Conservation (phyloP, 2,329 filamentous ascomycete species). For the Bipolaris cookei region DNA sequence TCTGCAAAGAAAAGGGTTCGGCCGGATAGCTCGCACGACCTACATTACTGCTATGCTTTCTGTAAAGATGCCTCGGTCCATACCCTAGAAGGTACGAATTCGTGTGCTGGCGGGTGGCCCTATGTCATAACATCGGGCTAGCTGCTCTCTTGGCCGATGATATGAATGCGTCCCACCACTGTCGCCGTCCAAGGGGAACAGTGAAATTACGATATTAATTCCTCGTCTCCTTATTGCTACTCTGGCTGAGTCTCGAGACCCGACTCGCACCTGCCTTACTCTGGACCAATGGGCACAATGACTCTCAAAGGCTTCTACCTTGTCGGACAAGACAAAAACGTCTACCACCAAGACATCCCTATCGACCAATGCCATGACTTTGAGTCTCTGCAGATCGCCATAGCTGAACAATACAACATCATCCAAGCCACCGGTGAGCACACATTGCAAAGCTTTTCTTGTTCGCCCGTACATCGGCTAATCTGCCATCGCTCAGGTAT, state of each 20-base stretch:
- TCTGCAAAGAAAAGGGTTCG: constrained; percentile 8
- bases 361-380: constrained; percentile 26
- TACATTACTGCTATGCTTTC: neutral
- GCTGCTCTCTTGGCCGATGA: constrained; percentile 1
- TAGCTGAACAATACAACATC: constrained; percentile 26
- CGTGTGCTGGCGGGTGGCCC: constrained; percentile 4
- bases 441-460: too few species aligned
- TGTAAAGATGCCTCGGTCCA: neutral
- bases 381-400: constrained; percentile 20
- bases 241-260: neutral
- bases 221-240: neutral
- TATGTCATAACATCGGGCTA: constrained; percentile 5
- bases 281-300: constrained; percentile 5
- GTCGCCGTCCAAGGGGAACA: neutral
- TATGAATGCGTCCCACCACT: neutral
- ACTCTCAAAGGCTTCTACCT: constrained; percentile 26
- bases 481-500: constrained; percentile 4
- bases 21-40: constrained; percentile 14
- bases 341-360: constrained; percentile 24
- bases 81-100: neutral
- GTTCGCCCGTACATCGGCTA: neutral
- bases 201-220: neutral
- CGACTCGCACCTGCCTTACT: neutral
- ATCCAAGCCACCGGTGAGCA: constrained; percentile 15
- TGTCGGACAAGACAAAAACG: constrained; percentile 19